A percentile compares a stretch with the other conserved stretches of the same genome.
These are phyloP conservation scores for Paracoccidioides brasiliensis DNA, from an alignment of 2,329 filamentous ascomycete species.

Conservation along the genomic window DNA sequence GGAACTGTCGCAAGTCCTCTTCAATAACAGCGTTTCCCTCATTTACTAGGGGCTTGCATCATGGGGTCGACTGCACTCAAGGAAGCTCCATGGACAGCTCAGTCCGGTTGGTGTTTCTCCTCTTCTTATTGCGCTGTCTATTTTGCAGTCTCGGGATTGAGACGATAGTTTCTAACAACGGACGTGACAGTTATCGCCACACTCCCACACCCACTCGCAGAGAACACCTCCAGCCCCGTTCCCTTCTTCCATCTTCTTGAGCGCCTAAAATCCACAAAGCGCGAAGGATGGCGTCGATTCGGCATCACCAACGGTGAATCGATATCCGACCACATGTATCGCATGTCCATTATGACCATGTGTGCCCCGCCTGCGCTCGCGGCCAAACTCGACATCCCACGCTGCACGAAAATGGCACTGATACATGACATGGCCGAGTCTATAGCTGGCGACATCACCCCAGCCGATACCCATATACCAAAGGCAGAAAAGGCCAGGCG, in stretches of 20 bases:
- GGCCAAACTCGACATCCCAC: constrained; percentile 58
- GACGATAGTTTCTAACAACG: neutral
- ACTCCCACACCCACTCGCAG: constrained; percentile 46
- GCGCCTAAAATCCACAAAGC: constrained; percentile 87
- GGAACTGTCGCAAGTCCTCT: neutral
- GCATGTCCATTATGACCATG: constrained; percentile 95
- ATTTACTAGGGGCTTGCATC: neutral
- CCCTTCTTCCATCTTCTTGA: constrained; percentile 92
- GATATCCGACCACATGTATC: constrained; percentile 98
- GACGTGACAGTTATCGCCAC: constrained; percentile 45
- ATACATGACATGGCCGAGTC: constrained; percentile 97
- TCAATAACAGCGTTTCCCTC: neutral
- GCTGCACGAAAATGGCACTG: constrained; percentile 90
- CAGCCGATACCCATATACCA: constrained; percentile 61
- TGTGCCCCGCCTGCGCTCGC: constrained; percentile 66
- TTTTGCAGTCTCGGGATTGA: neutral
- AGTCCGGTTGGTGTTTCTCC: constrained; percentile 18
- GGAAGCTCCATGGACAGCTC: constrained; percentile 22
- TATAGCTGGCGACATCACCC: constrained; percentile 92
- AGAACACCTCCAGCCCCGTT: constrained; percentile 58
- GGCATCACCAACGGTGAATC: constrained; percentile 66
- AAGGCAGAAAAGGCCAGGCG: constrained; percentile 83
- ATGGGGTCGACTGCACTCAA: constrained; percentile 7
- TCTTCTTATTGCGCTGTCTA: neutral
- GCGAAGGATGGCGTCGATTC: constrained; percentile 90